Evolutionary conservation across 257 asterid species (phyloP).

Genomic region (Primulina tabacum): DNA sequence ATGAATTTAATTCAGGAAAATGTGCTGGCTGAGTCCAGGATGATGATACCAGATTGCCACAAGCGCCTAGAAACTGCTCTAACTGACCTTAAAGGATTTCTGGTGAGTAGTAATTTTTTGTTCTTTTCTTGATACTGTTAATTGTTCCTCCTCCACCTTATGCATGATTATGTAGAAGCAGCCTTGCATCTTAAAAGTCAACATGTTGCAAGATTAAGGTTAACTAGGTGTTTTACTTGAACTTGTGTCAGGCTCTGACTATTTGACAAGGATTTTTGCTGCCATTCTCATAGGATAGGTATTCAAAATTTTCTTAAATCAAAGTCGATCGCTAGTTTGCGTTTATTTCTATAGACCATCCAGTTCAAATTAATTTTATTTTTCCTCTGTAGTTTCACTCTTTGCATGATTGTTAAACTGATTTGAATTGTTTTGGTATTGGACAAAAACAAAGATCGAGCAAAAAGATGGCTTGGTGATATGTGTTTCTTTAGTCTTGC

Average conservation of each 20-base stretch:
- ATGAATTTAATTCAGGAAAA: slow-evolving; percentile 54
- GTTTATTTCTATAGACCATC: too few species aligned
- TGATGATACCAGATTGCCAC: slow-evolving; percentile 95
- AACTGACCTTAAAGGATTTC: slow-evolving; percentile 63
- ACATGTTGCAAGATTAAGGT: slow-evolving; percentile 3
- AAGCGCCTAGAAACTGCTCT: slow-evolving; percentile 80
- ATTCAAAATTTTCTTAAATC: too few species aligned
- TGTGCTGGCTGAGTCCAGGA: slow-evolving; percentile 87
- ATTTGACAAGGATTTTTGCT: not conserved
- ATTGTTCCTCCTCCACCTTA: slow-evolving; percentile 1
- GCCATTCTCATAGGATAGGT: not conserved
- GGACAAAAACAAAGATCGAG: too few species aligned
- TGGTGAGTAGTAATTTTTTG: slow-evolving; percentile 42
- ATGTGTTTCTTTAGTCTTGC: too few species aligned
- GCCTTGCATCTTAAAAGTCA: not conserved
- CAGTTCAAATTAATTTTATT: too few species aligned
- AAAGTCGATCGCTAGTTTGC: too few species aligned
- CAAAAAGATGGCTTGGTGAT: too few species aligned
- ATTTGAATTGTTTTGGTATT: too few species aligned
- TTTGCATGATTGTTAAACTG: too few species aligned
- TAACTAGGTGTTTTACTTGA: not conserved
- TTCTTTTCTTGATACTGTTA: slow-evolving; percentile 1
- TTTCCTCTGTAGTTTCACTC: too few species aligned
- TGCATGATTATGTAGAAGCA: not conserved
- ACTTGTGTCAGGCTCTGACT: not conserved